phyloP scores from a whole-genome alignment of 2,329 filamentous ascomycete species.

The Purpureocillium takamizusanense region DNA sequence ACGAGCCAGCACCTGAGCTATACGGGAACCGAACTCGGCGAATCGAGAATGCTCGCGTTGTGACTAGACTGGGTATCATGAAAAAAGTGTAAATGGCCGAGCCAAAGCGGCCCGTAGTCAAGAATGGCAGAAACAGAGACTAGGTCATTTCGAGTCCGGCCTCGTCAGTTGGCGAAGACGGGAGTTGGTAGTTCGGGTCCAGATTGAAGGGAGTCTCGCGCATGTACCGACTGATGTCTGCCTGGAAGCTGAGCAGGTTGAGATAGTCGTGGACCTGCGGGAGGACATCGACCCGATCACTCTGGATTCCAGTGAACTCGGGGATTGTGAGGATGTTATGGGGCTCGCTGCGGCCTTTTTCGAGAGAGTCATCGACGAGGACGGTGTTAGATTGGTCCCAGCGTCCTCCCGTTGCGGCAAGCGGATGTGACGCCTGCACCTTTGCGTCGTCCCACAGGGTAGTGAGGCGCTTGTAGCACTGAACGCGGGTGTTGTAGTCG shows the following conservation, averaged over 20 bases:
- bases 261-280: slow-evolving; percentile 54
- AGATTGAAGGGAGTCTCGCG: slow-evolving; percentile 38
- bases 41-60: background rate
- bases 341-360: slow-evolving; percentile 78
- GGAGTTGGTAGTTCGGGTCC: slow-evolving; percentile 15
- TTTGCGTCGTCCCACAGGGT: slow-evolving; percentile 54
- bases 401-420: slow-evolving; percentile 21
- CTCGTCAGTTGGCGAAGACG: background rate
- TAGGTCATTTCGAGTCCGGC: background rate
- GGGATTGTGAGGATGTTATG: slow-evolving; percentile 74
- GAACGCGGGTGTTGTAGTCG: slow-evolving; percentile 64
- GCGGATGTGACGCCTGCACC: slow-evolving; percentile 36
- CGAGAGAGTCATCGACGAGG: slow-evolving; percentile 72
- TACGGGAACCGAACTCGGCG: background rate
- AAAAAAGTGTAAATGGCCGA: background rate
- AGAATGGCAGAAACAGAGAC: no score
- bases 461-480: slow-evolving; percentile 82
- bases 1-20: no score
- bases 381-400: slow-evolving; percentile 87
- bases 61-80: no score
- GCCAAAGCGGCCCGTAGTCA: no score
- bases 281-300: slow-evolving; percentile 35
- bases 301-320: slow-evolving; percentile 52
- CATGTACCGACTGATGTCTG: slow-evolving; percentile 56
- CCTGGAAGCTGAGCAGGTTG: slow-evolving; percentile 42